Base-by-base conservation (phyloP, 2,329 filamentous ascomycete genomes). In the Colletotrichum falcatum region DNA sequence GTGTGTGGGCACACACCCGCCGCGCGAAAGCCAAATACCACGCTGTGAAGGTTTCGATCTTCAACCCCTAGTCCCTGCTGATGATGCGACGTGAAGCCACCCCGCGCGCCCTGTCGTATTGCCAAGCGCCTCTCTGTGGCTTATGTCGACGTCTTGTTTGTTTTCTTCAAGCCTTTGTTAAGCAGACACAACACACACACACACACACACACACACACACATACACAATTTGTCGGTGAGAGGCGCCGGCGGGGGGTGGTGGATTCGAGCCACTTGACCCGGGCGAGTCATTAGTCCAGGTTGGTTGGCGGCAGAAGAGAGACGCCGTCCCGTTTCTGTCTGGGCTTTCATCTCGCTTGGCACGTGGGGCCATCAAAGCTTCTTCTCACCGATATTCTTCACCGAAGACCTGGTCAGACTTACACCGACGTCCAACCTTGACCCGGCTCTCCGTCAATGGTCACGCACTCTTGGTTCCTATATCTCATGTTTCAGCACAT, bases 211-310 rank as follows among this genome's bases (percentile, higher is more conserved):
- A n/a, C n/a, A n/a, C n/a, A 39, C 37, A 39, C 37, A 39, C 39
- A 42, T 5, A 44, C 20, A 44, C 18, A 66, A 53, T 61, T 61
- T 70, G 66, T 70, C 66, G 63, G 63, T 58, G 63, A 61, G 35
- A 56, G 56, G n/a, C 23, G 16, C n/a, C 49, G 35, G 49, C 49
- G 67, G 33, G 20, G 14, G 0, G 18, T 9, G 42, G 39, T 44
- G 44, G 26, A 37, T 46, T 49, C 42, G 63, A 26, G 56, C 56
- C 67, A 58, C 51, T 66, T 35, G 20, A 39, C 9, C 16, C 30
- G 7, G 39, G 12, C 67, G 63, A 70, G 56, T 70, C 63, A 70
- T 70, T 70, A 35, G 66, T 70, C 66, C 42, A 66, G 49, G 33
- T 11, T 44, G 49, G 33, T 11, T 44, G 56, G 39, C 37, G 42